A percentile compares a stretch with the other conserved stretches of the same genome.
phyloP scores from a whole-genome alignment of 139 green algal genomes.

The Deuterostichococcus epilithicus region DNA sequence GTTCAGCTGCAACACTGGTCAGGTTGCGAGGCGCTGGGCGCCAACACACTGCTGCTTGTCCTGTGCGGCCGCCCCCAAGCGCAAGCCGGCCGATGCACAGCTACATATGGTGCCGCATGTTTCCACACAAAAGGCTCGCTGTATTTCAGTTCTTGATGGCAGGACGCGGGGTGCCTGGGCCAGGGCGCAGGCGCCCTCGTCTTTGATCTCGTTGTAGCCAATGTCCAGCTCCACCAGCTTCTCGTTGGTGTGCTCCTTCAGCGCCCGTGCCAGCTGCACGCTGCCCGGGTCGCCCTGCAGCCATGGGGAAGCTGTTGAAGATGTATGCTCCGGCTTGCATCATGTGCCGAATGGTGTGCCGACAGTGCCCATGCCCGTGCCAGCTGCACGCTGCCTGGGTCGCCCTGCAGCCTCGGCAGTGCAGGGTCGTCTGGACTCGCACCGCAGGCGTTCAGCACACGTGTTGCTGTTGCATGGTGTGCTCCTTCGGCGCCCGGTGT shows the following conservation, averaged over 20 bases:
- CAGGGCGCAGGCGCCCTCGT: slow-evolving; percentile 92
- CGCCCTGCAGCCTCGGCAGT: background rate
- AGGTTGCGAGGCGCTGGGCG: background rate
- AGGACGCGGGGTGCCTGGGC: slow-evolving; percentile 61
- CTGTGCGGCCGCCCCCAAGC: background rate
- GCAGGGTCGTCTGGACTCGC: no score
- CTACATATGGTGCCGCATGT: background rate
- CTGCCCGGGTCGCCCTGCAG: slow-evolving; percentile 22
- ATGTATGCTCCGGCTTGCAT: no score
- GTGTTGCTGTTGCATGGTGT: no score
- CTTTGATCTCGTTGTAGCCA: slow-evolving; percentile 99
- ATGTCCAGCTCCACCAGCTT: slow-evolving; percentile 87
- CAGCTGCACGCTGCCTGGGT: slow-evolving; percentile 36
- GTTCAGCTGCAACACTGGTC: background rate
- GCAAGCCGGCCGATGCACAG: background rate
- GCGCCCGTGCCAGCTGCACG: slow-evolving; percentile 32
- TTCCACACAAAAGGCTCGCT: background rate
- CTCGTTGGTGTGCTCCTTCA: slow-evolving; percentile 71
- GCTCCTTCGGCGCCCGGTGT: no score
- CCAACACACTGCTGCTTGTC: background rate
- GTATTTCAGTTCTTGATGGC: background rate
- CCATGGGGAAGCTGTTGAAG: no score
- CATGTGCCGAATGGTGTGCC: no score
- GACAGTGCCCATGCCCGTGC: no score
- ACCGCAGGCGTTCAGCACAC: no score